Percentiles rank a stretch among this genome's conserved stretches.
These are phyloP conservation scores for Sclerotinia nivalis DNA, from an alignment of 2,329 filamentous ascomycete genomes.

Conservation along the genomic window DNA sequence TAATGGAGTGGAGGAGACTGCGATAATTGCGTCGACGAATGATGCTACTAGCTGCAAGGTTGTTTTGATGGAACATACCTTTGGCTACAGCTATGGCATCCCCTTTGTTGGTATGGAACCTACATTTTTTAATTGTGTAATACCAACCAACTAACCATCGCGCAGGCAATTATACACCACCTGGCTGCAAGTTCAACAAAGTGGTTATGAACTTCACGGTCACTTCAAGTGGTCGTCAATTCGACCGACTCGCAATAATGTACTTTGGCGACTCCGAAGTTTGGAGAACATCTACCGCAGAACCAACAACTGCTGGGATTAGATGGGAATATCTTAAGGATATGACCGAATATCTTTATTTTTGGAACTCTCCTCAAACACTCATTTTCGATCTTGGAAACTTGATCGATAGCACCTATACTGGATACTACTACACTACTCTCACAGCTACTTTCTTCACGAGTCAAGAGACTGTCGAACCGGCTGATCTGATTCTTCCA, in stretches of 20 bases:
- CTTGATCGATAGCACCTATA: conserved; percentile 69
- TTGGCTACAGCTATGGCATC: conserved; percentile 70
- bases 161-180: conserved; percentile 64
- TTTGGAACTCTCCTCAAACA: conserved; percentile 70
- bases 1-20: conserved; percentile 35
- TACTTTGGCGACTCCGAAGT: conserved; percentile 77
- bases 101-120: conserved; percentile 66
- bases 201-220: conserved; percentile 77
- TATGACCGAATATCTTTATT: conserved; percentile 66
- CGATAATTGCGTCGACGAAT: conserved; percentile 32
- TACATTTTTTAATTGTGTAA: conserved; percentile 18
- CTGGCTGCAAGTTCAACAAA: conserved; percentile 68
- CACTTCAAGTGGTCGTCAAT: conserved; percentile 70
- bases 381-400: conserved; percentile 81
- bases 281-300: conserved; percentile 81
- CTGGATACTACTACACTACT: conserved; percentile 71
- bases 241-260: conserved; percentile 73
- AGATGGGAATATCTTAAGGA: conserved; percentile 78
- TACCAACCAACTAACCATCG: conserved; percentile 20
- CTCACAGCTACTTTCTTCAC: conserved; percentile 72
- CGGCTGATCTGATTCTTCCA: conserved; percentile 68
- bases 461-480: conserved; percentile 45
- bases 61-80: conserved; percentile 69
- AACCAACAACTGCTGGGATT: conserved; percentile 71
- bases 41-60: conserved; percentile 49